Conservation (phyloP, 768 basidiomycete species). For the Lactarius deliciosus region DNA sequence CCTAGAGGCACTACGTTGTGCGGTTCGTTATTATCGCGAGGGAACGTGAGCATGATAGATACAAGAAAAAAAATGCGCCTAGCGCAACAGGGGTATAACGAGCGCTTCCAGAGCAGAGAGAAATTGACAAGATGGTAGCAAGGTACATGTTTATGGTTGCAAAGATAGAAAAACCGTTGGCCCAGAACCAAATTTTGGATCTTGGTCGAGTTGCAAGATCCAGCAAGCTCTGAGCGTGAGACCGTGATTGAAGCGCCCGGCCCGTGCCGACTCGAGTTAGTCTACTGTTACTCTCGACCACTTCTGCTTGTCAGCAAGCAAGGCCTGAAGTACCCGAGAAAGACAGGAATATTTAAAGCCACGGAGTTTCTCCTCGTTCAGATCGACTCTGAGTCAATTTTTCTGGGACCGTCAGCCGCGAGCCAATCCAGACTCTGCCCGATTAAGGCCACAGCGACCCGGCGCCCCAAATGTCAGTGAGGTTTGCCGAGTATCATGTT, state of each 20-base stretch:
- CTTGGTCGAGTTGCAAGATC: neutral
- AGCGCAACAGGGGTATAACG: slow-evolving; percentile 17
- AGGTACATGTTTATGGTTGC: neutral
- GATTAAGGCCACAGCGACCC: neutral
- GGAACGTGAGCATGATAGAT: neutral
- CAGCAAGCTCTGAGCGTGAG: too few species aligned
- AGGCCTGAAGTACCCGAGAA: neutral
- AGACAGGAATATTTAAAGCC: neutral
- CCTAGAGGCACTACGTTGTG: neutral
- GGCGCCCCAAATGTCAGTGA: neutral
- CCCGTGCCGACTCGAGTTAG: too few species aligned
- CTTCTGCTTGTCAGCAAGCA: too few species aligned
- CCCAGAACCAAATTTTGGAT: slow-evolving; percentile 12
- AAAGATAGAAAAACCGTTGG: neutral
- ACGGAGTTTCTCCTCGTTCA: neutral
- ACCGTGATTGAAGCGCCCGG: too few species aligned
- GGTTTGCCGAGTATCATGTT: slow-evolving; percentile 19
- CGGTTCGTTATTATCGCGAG: neutral
- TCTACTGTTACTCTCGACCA: too few species aligned
- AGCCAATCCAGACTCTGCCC: neutral
- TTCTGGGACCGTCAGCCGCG: neutral
- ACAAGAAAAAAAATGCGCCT: slow-evolving; percentile 13
- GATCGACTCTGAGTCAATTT: neutral
- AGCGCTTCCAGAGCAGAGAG: slow-evolving; percentile 21
- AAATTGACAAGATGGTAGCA: neutral